Base-by-base conservation (phyloP, 495 filamentous ascomycete species). In the Penicillium silybi region DNA sequence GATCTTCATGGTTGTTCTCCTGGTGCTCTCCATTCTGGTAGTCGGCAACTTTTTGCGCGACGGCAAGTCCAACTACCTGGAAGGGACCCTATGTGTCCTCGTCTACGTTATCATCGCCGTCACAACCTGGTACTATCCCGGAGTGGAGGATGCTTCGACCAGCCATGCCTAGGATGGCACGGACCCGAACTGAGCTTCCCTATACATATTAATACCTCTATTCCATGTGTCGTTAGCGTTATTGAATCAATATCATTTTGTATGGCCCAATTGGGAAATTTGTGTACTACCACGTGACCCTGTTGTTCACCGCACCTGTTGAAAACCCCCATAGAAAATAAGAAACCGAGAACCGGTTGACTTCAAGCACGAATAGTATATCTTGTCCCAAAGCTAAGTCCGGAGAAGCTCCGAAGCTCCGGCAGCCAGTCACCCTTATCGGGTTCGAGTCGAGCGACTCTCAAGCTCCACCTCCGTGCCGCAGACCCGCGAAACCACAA, bases 11-110 rank as follows among this genome's bases (percentile, higher is more conserved):
- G 75, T 95, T n/a, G 81, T 88, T 15, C 75, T 92, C 48, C 74
- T 96, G n/a, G 83, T 96, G 50, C 76, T 96, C 37, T 82, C 90
- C 6, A 92, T 95, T 61, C 68, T 97, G 41, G 90, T 95, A 0
- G 87, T 92, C 10, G 87, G 88, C 7, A 89, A 90, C 57, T 89
- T 91, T 65, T 66, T 92, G 39, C 76, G 87, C 16, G 88, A 92
- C 67, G 82, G 86, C 52, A 89, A 89, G 70, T 85, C 79, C 25
- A 91, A 91, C 56, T 93, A 89, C 53, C 72, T 93, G 9, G 88
- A 93, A 68, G 89, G 89, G 4, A 77, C 81, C 20, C 70, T 92
- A 20, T 92, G 88, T 61, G 81, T 95, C 8, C 49, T 78, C 19
- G 70, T 78, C 5, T 81, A 82, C 55, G 61, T 80, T 8, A 79